Evolutionary conservation across 192 early-diverging fungal species (phyloP), one percentile per base, ranked within the genome.

Genomic region (Gamsiella multidivaricata): DNA sequence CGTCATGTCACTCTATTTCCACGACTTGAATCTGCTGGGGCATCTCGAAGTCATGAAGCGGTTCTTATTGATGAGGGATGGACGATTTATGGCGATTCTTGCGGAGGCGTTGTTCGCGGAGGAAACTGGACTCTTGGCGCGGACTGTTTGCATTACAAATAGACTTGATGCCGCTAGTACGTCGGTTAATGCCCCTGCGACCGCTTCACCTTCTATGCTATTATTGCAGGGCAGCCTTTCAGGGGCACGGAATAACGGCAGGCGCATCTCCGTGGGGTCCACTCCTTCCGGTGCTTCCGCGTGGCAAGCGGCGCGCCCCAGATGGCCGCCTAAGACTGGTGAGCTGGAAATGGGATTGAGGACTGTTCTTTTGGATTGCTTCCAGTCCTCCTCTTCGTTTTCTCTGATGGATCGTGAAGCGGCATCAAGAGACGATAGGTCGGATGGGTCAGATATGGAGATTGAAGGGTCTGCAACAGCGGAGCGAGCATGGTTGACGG

Each of bases 1-100:
- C 46, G 81, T 84, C 11, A 60, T 88, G 62, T 80, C 80, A 0
- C 71, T 80, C 28, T 85, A 86, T 32, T 74, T 88, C 33, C 70
- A 81, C 26, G 81, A 83, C 45, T 52, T 86, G 29, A 70, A 75
- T 34, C 73, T 88, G 10, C 51, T 72, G 33, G 68, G 65, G 18
- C 80, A 88, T 54, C 47, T 88, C 4, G 65, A 71, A 8, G 61
- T 78, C 22, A 58, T 88, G 23, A 58, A 68, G 36, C 68, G 79
- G 5, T 86, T 81, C 43, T 54, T 84, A 31, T 60, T 84, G 36
- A 69, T 85, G 63, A 67, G 69, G 0, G 79, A 86, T 73, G 81
- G 76, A 0, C 47, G 33, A 15, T 88, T 86, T 69, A 59, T 81
- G 43, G 58, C 65, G 36, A 82, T 71, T 15, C 36, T 84, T 1